These are phyloP conservation scores for Platismatia glauca DNA, from an alignment of 495 filamentous ascomycete species.

Conservation along the genomic window DNA sequence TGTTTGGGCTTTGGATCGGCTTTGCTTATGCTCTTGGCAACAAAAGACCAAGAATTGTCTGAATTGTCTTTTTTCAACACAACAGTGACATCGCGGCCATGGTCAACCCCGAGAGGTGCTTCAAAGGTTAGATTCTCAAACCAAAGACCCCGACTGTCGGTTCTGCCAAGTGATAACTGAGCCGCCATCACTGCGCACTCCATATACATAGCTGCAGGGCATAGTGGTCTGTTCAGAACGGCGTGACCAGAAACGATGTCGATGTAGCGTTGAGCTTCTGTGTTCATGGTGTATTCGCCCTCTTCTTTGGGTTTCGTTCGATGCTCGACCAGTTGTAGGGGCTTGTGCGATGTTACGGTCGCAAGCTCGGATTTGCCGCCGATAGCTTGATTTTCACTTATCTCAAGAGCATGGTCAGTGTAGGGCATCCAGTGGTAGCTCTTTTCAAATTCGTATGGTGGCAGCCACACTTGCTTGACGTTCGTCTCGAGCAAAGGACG, in stretches of 20 bases:
- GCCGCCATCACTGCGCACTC: constrained; percentile 24
- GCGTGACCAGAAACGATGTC: constrained; percentile 29
- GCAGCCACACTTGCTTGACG: constrained; percentile 33
- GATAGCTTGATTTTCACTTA: background rate
- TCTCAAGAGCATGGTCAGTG: constrained; percentile 5
- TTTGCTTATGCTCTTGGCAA: too few species aligned
- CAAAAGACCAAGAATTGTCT: too few species aligned
- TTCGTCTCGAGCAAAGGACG: constrained; percentile 31
- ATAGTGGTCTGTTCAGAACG: constrained; percentile 28
- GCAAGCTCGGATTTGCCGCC: background rate
- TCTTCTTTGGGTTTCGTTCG: background rate
- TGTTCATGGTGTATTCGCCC: constrained; percentile 6
- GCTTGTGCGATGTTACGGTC: background rate
- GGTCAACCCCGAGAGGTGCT: constrained; percentile 7
- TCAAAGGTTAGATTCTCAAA: constrained; percentile 13
- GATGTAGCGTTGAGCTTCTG: background rate
- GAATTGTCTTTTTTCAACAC: background rate
- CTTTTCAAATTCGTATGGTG: constrained; percentile 48
- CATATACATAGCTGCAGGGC: constrained; percentile 37
- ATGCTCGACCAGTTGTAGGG: background rate
- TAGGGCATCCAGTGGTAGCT: constrained; percentile 32
- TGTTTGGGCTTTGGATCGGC: too few species aligned
- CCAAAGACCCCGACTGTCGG: background rate
- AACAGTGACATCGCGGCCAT: background rate
- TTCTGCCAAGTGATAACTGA: background rate